These are phyloP conservation scores for Bathelium albidoporum DNA, from an alignment of 495 filamentous ascomycete genomes.

Conservation along the genomic window DNA sequence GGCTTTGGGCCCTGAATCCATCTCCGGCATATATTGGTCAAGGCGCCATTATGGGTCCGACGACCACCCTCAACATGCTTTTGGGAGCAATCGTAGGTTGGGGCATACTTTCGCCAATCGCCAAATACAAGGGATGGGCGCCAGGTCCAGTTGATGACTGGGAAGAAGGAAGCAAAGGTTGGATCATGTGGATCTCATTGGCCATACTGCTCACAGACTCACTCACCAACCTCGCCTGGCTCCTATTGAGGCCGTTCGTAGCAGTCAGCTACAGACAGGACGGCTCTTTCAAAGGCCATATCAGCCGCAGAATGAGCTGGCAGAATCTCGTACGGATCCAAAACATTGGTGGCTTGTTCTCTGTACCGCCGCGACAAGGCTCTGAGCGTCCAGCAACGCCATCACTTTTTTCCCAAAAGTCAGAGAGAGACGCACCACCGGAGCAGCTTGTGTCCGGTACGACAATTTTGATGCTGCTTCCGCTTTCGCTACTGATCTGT, in stretches of 20 bases:
- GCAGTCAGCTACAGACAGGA: conserved; percentile 18
- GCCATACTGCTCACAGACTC: conserved; percentile 94
- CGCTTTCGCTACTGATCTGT: conserved; percentile 66
- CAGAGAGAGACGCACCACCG: conserved; percentile 54
- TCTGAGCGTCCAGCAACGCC: background rate
- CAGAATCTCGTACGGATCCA: conserved; percentile 5
- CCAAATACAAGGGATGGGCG: conserved; percentile 75
- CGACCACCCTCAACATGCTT: conserved; percentile 87
- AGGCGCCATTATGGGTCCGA: conserved; percentile 74
- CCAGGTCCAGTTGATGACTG: conserved; percentile 74
- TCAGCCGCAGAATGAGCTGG: conserved; percentile 17
- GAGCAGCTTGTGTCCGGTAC: conserved; percentile 67
- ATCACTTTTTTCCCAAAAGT: conserved; percentile 1
- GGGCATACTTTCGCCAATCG: conserved; percentile 82
- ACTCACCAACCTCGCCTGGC: conserved; percentile 69
- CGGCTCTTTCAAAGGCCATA: conserved; percentile 16
- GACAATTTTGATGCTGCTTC: conserved; percentile 60
- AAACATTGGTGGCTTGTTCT: background rate
- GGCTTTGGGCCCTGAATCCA: conserved; percentile 95
- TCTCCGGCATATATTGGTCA: conserved; percentile 85
- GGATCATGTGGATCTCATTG: conserved; percentile 90
- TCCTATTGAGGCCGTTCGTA: conserved; percentile 53
- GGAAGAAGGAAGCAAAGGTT: conserved; percentile 83
- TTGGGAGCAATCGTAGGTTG: conserved; percentile 80
- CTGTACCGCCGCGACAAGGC: background rate